These are phyloP conservation scores for Pythium grandisporangium DNA, from an alignment of 352 stramenopile species.

Conservation along the genomic window DNA sequence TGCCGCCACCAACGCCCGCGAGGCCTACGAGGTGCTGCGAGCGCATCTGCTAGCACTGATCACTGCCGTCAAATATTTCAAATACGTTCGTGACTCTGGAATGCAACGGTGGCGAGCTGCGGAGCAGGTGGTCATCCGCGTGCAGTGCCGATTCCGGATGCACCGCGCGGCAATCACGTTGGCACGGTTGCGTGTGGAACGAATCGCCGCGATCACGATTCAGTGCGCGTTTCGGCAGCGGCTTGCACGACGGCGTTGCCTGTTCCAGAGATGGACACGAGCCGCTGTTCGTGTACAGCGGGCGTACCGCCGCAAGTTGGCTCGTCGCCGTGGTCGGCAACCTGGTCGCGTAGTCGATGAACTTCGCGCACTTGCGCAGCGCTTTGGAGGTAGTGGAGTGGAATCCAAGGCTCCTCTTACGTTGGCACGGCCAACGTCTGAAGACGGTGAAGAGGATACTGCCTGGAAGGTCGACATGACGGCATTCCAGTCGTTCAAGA, in stretches of 20 bases:
- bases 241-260: conserved; percentile 34
- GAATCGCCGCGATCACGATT: conserved; percentile 26
- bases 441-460: background rate
- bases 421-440: no score
- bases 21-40: no score
- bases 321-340: conserved; percentile 22
- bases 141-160: conserved; percentile 44
- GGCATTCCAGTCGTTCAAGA: conserved; percentile 45
- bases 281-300: conserved; percentile 42
- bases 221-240: conserved; percentile 64
- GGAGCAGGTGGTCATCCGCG: conserved; percentile 12
- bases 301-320: conserved; percentile 42
- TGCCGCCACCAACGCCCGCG: no score
- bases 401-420: no score
- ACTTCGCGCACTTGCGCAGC: conserved; percentile 28
- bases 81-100: conserved; percentile 27
- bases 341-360: conserved; percentile 34
- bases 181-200: conserved; percentile 17
- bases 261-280: conserved; percentile 40
- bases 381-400: conserved; percentile 26
- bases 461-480: conserved; percentile 40
- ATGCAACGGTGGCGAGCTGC: conserved; percentile 12
- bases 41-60: conserved; percentile 9
- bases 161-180: conserved; percentile 17
- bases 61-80: conserved; percentile 42